Evolutionary conservation across 2,329 filamentous ascomycete species (phyloP).

Genomic region (Leptographium procerum): DNA sequence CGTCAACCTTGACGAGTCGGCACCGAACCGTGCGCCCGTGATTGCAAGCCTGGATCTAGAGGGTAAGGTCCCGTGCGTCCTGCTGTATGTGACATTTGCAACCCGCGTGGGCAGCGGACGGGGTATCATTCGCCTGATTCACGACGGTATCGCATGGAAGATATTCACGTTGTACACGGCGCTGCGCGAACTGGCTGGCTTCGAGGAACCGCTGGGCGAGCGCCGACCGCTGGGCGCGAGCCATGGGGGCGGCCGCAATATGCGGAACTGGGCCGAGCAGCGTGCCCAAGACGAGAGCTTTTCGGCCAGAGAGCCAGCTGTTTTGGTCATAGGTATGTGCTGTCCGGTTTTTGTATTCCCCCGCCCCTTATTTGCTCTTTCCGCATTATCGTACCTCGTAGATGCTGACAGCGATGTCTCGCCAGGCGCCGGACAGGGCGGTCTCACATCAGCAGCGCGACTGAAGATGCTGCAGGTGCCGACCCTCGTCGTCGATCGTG

Average conservation of each 20-base stretch:
- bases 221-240: slow-evolving; percentile 43
- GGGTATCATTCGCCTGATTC: slow-evolving; percentile 42
- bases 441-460: slow-evolving; percentile 44
- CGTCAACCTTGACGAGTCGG: slow-evolving; percentile 34
- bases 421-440: slow-evolving; percentile 44
- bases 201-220: slow-evolving; percentile 35
- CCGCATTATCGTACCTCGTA: not conserved
- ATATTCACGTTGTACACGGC: slow-evolving; percentile 53
- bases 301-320: slow-evolving; percentile 38
- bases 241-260: slow-evolving; percentile 37
- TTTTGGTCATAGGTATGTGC: slow-evolving; percentile 37
- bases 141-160: slow-evolving; percentile 39
- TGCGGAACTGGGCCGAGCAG: slow-evolving; percentile 50
- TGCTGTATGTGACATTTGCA: slow-evolving; percentile 43
- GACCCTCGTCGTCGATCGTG: slow-evolving; percentile 46
- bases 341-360: not conserved
- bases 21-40: slow-evolving; percentile 30
- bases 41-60: slow-evolving; percentile 34
- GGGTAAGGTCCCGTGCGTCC: slow-evolving; percentile 38
- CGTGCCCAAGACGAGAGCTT: slow-evolving; percentile 37
- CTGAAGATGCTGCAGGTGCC: slow-evolving; percentile 47
- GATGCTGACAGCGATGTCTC: not conserved
- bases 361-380: not conserved
- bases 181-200: slow-evolving; percentile 39
- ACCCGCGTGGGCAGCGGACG: slow-evolving; percentile 42